These are phyloP conservation scores for Singerocomus inundabilis DNA, from an alignment of 1,284 basidiomycete species.

Conservation along the genomic window DNA sequence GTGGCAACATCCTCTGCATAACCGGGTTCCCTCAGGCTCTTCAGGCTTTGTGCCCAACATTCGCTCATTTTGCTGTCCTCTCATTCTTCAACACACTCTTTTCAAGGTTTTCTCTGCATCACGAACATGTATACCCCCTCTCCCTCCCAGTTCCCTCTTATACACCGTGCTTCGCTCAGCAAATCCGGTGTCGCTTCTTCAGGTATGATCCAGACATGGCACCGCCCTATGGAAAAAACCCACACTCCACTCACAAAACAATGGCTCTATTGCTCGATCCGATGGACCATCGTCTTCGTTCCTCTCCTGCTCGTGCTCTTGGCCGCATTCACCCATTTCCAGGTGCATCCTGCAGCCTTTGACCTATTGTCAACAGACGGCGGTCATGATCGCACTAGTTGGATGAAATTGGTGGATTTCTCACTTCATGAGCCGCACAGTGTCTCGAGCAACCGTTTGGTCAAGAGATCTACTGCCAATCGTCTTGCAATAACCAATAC, in stretches of 20 bases:
- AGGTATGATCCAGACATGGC: constrained; percentile 7
- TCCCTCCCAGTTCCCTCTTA: constrained; percentile 39
- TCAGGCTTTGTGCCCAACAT: constrained; percentile 10
- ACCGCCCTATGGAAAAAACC: constrained; percentile 10
- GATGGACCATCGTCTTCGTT: constrained; percentile 52
- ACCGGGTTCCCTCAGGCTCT: not conserved
- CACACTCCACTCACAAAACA: constrained; percentile 36
- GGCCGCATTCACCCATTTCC: constrained; percentile 49
- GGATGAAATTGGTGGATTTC: constrained; percentile 35
- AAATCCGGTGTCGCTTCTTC: constrained; percentile 2
- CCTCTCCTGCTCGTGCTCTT: constrained; percentile 54
- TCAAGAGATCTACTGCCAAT: constrained; percentile 1
- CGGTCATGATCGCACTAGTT: constrained; percentile 22
- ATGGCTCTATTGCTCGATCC: constrained; percentile 41
- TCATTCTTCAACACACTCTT: constrained; percentile 30
- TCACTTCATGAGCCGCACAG: constrained; percentile 43
- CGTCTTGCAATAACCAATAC: constrained; percentile 11
- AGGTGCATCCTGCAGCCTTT: constrained; percentile 47
- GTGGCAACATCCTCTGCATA: not conserved
- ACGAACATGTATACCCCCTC: constrained; percentile 51
- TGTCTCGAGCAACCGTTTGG: not conserved
- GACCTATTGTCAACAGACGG: constrained; percentile 39
- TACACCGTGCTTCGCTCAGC: constrained; percentile 4
- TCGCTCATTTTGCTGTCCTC: constrained; percentile 17
- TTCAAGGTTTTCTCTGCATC: constrained; percentile 3